These are phyloP conservation scores for Suillus americanus DNA, from an alignment of 768 basidiomycete species.

Conservation along the genomic window DNA sequence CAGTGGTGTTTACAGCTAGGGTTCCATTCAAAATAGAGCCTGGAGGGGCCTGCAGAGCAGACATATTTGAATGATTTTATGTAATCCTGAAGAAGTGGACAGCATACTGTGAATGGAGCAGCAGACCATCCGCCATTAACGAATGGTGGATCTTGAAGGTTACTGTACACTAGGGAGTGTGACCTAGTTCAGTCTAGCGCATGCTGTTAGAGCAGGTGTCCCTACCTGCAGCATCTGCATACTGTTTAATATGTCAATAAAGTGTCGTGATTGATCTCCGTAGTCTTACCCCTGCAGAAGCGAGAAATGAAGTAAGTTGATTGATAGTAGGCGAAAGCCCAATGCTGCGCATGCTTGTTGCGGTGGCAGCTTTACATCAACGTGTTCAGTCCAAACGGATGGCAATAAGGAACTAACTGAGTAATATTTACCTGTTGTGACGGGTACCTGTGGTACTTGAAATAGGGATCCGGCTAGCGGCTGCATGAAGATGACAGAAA, in stretches of 20 bases:
- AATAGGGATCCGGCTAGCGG: constrained; percentile 50
- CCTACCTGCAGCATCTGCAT: constrained; percentile 29
- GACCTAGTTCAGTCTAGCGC: not conserved
- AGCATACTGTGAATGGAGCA: constrained; percentile 48
- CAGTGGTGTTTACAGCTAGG: constrained; percentile 52
- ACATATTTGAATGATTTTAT: not conserved
- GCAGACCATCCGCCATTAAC: constrained; percentile 51
- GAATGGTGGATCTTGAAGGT: constrained; percentile 59
- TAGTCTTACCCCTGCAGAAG: constrained; percentile 54
- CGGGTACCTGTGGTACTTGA: constrained; percentile 22
- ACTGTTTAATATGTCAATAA: constrained; percentile 32
- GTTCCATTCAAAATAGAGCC: constrained; percentile 50
- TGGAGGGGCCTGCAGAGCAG: constrained; percentile 39
- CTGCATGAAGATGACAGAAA: constrained; percentile 49
- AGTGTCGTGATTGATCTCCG: not conserved
- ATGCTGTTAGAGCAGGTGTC: not conserved
- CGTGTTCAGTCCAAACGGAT: constrained; percentile 29
- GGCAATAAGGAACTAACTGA: constrained; percentile 41
- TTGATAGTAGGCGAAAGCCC: constrained; percentile 45
- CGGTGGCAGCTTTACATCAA: constrained; percentile 30
- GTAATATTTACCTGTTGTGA: constrained; percentile 18
- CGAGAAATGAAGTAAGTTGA: constrained; percentile 52
- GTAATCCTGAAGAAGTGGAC: not conserved
- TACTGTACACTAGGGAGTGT: constrained; percentile 29
- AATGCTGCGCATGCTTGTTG: constrained; percentile 42